phyloP scores from a whole-genome alignment of 2,329 filamentous ascomycete species.

The Nigrospora oryzae region DNA sequence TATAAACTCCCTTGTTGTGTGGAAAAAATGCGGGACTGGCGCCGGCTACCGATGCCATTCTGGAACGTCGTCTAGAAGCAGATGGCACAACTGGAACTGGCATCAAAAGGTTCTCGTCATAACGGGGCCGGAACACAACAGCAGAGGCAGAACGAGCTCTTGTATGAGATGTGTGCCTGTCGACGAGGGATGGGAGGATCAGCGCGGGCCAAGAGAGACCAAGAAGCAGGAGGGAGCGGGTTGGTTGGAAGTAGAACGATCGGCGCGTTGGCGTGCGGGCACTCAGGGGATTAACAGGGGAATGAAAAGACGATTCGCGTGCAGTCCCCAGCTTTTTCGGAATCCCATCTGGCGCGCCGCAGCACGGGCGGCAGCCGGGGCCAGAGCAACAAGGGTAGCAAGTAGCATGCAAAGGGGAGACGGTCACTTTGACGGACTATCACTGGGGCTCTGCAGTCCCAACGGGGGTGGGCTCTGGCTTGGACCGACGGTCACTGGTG shows the following conservation, averaged over 20 bases:
- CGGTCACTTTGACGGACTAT: too few relatives aligned
- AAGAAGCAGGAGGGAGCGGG: too few relatives aligned
- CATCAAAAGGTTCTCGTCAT: constrained; percentile 13
- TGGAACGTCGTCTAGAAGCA: constrained; percentile 2
- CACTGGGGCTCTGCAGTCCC: too few relatives aligned
- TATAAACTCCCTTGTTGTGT: constrained; percentile 6
- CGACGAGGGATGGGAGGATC: too few relatives aligned
- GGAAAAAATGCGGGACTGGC: constrained; percentile 9
- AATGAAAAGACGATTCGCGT: neutral
- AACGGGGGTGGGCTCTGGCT: too few relatives aligned
- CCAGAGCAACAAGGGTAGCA: too few relatives aligned
- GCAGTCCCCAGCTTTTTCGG: neutral
- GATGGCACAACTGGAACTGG: constrained; percentile 4
- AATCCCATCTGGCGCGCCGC: too few relatives aligned
- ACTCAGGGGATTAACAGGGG: neutral
- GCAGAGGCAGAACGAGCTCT: constrained; percentile 15
- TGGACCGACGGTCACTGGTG: too few relatives aligned
- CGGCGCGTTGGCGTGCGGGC: neutral
- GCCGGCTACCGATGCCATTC: constrained; percentile 12
- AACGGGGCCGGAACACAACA: constrained; percentile 8
- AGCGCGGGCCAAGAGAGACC: too few relatives aligned
- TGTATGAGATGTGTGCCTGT: constrained; percentile 6
- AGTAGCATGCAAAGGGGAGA: too few relatives aligned
- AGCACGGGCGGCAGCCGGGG: too few relatives aligned
- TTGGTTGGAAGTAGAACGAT: neutral